Base-by-base conservation (phyloP, 768 basidiomycete genomes). In the Lentinula edodes region DNA sequence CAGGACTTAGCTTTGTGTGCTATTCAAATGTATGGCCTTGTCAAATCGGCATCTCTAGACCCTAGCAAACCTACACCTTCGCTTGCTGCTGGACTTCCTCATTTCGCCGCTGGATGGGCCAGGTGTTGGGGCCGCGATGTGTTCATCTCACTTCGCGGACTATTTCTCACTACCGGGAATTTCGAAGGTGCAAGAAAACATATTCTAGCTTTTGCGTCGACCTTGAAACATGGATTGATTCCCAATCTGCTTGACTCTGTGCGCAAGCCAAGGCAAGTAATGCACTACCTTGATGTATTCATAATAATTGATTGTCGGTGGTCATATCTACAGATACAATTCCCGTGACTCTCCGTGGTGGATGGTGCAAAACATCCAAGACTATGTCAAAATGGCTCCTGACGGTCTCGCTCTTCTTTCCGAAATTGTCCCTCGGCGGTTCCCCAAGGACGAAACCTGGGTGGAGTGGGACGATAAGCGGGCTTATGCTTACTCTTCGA, bases 281-380 rank as follows among this genome's bases (percentile, higher is more conserved):
- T 1, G 28, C 28, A 28, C 28, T 28, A 28, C 28, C 28, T 28
- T 4, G 20, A 54, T 52, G 15, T 41, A 16, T 39, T 10, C 42
- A 34, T 43, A 7, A 60, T 41, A 45, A 38, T n/a, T 46, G 28
- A 28, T 9, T 52, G n/a, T 38, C 52, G 10, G 52, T 38, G 48
- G 6, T 34, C 34, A 28, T 43, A 0, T 41, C 43, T 18, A 8
- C 62, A 91, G 91, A 63, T 95, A 94, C 74, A 98, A 98, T 73
- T 98, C 93, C 5, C 88, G 97, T 57, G 97, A 99, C 71, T 94
- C 93, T 6, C 96, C 97, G 4, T 98, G 95, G 96, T 98, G 95
- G 93, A 96, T 98, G 91, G 72, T 98, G 62, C 96, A 99, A 72
- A 97, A 91, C 69, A 97, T 99, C 59, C 97, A 98, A 69, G 95